A percentile compares a stretch with the other conserved stretches of the same genome.
phyloP scores from a whole-genome alignment of 1,139 yeast species.

The Pichia sp. region DNA sequence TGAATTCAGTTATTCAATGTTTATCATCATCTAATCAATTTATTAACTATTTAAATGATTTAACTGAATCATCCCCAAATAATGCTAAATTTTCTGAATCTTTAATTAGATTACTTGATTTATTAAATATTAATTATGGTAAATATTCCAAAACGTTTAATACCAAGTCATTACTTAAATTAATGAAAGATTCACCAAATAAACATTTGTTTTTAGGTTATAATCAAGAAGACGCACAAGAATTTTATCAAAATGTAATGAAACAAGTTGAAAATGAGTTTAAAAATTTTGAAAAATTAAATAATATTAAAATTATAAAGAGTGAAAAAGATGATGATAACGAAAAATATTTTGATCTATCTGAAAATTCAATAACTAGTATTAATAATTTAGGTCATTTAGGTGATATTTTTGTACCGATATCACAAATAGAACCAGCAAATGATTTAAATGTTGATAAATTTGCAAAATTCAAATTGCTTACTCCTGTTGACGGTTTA shows the following conservation, averaged over 20 bases:
- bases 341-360: constrained; percentile 22
- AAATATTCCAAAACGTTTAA: constrained; percentile 52
- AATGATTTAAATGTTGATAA: constrained; percentile 34
- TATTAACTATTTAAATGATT: constrained; percentile 40
- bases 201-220: constrained; percentile 73
- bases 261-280: constrained; percentile 65
- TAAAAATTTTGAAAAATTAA: constrained; percentile 9
- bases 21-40: constrained; percentile 70
- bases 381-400: constrained; percentile 46
- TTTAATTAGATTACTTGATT: constrained; percentile 43
- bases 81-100: constrained; percentile 46
- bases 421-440: constrained; percentile 67
- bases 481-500: constrained; percentile 88
- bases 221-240: constrained; percentile 94
- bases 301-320: background rate
- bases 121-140: constrained; percentile 54
- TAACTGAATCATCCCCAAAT: background rate
- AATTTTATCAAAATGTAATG: constrained; percentile 78
- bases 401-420: constrained; percentile 65
- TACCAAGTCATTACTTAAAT: constrained; percentile 56
- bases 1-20: constrained; percentile 84
- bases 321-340: background rate
- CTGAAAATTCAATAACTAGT: constrained; percentile 35
- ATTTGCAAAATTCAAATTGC: constrained; percentile 47
- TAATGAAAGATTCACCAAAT: constrained; percentile 75